Conservation (phyloP, 768 basidiomycete genomes). For the Mycena alexandri region DNA sequence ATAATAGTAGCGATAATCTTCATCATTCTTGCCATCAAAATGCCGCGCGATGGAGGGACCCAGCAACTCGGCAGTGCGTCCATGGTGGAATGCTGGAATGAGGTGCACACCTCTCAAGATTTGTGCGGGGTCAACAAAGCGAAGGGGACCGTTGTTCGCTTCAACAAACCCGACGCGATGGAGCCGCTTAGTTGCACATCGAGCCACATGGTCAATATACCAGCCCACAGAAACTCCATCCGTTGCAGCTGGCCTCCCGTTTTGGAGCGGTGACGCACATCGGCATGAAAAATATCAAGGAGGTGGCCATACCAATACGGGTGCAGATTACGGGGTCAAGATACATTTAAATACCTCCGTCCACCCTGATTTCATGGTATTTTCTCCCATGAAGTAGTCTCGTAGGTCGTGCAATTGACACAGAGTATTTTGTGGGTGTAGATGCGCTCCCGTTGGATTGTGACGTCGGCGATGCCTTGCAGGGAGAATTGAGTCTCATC, state of each 20-base stretch:
- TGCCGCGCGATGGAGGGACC: neutral
- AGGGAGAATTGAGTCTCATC: neutral
- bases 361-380: neutral
- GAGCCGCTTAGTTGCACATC: neutral
- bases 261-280: constrained; percentile 6
- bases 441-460: neutral
- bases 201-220: neutral
- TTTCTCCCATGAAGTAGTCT: no score
- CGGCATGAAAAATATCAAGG: constrained; percentile 5
- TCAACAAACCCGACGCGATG: constrained; percentile 7
- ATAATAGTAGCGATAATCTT: constrained; percentile 1
- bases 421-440: neutral
- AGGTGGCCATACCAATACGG: constrained; percentile 14
- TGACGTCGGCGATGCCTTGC: neutral
- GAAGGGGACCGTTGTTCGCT: neutral
- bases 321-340: neutral
- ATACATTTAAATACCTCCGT: neutral
- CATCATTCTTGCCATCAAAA: neutral
- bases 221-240: constrained; percentile 18
- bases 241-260: neutral
- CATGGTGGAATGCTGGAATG: neutral
- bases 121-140: neutral
- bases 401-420: neutral
- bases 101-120: neutral
- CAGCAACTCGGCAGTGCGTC: neutral